phyloP scores from a whole-genome alignment of 345 rosid genomes.

The Brassica nigra region DNA sequence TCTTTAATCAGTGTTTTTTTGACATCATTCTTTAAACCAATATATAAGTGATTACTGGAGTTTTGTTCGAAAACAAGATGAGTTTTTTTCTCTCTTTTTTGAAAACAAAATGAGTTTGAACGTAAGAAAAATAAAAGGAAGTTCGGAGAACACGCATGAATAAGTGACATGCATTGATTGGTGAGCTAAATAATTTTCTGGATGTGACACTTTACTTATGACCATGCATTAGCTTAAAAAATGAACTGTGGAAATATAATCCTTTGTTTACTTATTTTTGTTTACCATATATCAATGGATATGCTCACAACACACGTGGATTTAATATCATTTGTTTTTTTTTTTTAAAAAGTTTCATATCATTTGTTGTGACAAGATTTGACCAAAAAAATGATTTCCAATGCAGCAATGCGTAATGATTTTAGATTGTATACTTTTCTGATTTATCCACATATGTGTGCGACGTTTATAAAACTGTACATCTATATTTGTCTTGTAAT shows the following conservation, averaged over 20 bases:
- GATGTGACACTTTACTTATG: slow-evolving; percentile 38
- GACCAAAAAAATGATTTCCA: background rate
- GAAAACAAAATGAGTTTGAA: slow-evolving; percentile 21
- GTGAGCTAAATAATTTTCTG: slow-evolving; percentile 35
- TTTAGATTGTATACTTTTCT: background rate
- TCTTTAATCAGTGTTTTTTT: background rate
- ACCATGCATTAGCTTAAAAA: slow-evolving; percentile 16
- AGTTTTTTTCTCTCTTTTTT: background rate
- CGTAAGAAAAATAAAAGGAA: background rate
- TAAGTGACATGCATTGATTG: slow-evolving; percentile 27
- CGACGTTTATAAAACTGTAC: background rate
- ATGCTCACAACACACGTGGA: slow-evolving; percentile 17
- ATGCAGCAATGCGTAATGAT: background rate
- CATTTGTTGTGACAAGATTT: slow-evolving; percentile 14
- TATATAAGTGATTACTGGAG: background rate
- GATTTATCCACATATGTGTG: background rate
- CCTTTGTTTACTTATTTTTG: background rate
- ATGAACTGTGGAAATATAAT: slow-evolving; percentile 3
- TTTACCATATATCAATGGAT: slow-evolving; percentile 3
- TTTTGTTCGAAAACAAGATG: slow-evolving; percentile 2
- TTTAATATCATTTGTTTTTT: slow-evolving; percentile 5
- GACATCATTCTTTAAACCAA: background rate
- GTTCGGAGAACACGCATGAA: slow-evolving; percentile 33
- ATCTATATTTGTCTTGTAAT: slow-evolving; percentile 28
- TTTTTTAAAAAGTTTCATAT: background rate